These are phyloP conservation scores for Coemansia umbellata DNA, from an alignment of 192 early-diverging fungal genomes.

Conservation along the genomic window DNA sequence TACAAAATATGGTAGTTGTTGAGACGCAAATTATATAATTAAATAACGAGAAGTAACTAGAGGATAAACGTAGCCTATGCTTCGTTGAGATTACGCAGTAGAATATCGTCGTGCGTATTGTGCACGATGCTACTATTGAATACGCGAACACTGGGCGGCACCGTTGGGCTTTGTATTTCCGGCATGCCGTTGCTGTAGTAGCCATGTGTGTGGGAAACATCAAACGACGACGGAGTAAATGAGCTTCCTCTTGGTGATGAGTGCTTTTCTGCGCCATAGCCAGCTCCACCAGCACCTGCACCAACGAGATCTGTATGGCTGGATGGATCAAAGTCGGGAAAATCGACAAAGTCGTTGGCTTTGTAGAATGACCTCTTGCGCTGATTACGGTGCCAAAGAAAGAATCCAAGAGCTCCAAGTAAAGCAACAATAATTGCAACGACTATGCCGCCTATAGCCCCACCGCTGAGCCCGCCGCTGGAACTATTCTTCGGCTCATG, in stretches of 20 bases:
- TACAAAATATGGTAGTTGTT: no score
- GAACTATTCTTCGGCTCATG: background rate
- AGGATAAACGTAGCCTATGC: no score
- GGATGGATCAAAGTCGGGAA: conserved; percentile 19
- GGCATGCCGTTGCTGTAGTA: background rate
- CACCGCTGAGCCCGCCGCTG: conserved; percentile 11
- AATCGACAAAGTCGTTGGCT: conserved; percentile 21
- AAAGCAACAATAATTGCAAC: background rate
- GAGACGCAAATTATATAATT: no score
- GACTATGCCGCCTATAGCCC: conserved; percentile 25
- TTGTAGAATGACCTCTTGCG: conserved; percentile 20
- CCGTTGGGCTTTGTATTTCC: background rate
- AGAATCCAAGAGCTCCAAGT: background rate
- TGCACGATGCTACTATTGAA: background rate
- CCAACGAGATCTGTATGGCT: conserved; percentile 16
- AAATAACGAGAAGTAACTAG: no score
- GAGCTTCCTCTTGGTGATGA: background rate
- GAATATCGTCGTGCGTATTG: background rate
- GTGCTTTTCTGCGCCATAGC: conserved; percentile 12
- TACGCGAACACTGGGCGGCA: background rate
- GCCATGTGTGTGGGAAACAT: background rate
- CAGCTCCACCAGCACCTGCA: background rate
- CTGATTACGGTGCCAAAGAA: conserved; percentile 27
- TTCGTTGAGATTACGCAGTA: conserved; percentile 1
- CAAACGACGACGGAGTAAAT: conserved; percentile 1